These are phyloP conservation scores for Solanum chiquidenum DNA, from an alignment of 257 asterid species.

Conservation along the genomic window DNA sequence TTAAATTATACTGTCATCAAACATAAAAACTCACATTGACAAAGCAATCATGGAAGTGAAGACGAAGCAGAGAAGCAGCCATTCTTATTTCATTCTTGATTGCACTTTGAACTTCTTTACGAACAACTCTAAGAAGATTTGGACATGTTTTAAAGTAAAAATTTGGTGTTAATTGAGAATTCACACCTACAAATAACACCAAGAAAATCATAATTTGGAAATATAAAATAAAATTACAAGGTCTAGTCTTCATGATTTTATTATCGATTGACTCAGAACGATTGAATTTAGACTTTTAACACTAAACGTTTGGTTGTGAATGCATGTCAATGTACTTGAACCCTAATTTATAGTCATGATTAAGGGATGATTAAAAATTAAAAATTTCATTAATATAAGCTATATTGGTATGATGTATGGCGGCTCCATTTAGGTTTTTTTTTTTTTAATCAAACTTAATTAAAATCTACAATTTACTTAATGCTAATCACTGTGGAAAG, in stretches of 20 bases:
- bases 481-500: background rate
- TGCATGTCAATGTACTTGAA: background rate
- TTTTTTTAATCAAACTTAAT: background rate
- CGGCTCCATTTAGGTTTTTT: conserved; percentile 1
- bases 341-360: conserved; percentile 3
- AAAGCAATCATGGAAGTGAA: conserved; percentile 77
- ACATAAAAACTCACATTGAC: conserved; percentile 44
- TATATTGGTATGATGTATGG: conserved; percentile 17
- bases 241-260: conserved; percentile 17
- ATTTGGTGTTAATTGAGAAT: conserved; percentile 44
- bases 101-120: conserved; percentile 49
- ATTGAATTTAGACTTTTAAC: background rate
- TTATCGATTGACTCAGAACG: too few relatives aligned
- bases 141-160: conserved; percentile 56
- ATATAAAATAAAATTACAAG: background rate
- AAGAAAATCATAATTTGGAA: conserved; percentile 7
- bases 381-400: background rate
- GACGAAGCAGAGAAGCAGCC: conserved; percentile 80
- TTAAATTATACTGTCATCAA: background rate
- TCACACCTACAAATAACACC: conserved; percentile 24
- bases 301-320: background rate
- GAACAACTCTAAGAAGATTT: conserved; percentile 26
- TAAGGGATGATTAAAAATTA: background rate
- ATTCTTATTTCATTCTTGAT: conserved; percentile 62
- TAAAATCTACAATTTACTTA: too few relatives aligned